These are phyloP conservation scores for Niebla homalea DNA, from an alignment of 495 filamentous ascomycete species.

Conservation along the genomic window DNA sequence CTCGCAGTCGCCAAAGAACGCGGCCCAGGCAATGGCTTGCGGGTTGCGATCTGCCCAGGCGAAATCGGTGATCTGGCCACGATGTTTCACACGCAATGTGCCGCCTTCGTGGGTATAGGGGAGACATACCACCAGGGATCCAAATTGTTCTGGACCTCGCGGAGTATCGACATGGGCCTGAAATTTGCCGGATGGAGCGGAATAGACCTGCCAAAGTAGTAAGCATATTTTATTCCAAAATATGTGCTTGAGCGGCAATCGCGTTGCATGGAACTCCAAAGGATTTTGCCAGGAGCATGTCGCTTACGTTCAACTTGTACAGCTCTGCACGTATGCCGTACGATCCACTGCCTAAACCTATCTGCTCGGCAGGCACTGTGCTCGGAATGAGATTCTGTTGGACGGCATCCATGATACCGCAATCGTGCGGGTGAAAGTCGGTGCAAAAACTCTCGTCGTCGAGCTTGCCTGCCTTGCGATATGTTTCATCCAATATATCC, in stretches of 20 bases:
- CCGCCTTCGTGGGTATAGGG: constrained; percentile 31
- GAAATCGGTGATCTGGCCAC: constrained; percentile 20
- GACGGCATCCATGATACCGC: constrained; percentile 37
- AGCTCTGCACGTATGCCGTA: constrained; percentile 31
- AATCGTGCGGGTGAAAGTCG: constrained; percentile 38
- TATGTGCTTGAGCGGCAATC: too few relatives aligned
- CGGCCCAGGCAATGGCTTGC: constrained; percentile 36
- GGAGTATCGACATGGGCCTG: constrained; percentile 44
- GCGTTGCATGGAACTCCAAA: too few relatives aligned
- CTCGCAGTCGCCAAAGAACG: constrained; percentile 49
- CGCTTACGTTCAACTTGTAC: constrained; percentile 43
- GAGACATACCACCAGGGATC: constrained; percentile 41
- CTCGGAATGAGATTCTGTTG: constrained; percentile 34
- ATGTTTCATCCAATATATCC: constrained; percentile 34
- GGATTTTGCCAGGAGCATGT: too few relatives aligned
- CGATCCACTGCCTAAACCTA: background rate
- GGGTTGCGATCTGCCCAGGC: constrained; percentile 27
- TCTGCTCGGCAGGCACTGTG: constrained; percentile 6
- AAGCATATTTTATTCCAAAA: background rate
- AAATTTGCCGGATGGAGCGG: constrained; percentile 39
- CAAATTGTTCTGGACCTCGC: constrained; percentile 33
- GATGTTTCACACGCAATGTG: constrained; percentile 16
- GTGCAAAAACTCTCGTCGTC: constrained; percentile 30
- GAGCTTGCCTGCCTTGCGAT: constrained; percentile 39
- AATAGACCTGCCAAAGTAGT: constrained; percentile 28